phyloP scores from a whole-genome alignment of 225 moss, liverwort and hornwort species.

The Bryoerythrophyllum caledonicum region DNA sequence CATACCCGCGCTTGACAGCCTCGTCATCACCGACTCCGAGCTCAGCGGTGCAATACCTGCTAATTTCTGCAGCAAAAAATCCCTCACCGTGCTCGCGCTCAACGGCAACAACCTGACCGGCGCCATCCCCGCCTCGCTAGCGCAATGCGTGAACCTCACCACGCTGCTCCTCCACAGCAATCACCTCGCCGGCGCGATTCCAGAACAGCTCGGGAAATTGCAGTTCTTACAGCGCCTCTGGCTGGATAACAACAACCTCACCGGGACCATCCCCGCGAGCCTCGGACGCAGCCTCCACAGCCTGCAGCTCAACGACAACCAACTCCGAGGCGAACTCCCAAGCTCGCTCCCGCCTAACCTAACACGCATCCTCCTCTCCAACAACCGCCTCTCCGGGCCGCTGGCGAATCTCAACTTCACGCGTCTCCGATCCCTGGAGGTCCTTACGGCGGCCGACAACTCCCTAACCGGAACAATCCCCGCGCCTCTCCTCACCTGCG shows the following conservation, averaged over 20 bases:
- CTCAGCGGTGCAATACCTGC: slow-evolving; percentile 26
- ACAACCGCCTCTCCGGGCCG: slow-evolving; percentile 19
- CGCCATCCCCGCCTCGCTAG: slow-evolving; percentile 28
- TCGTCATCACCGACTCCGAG: slow-evolving; percentile 20
- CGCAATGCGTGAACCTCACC: slow-evolving; percentile 29
- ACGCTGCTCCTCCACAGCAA: slow-evolving; percentile 33
- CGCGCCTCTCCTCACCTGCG: slow-evolving; percentile 4
- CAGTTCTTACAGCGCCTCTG: slow-evolving; percentile 11
- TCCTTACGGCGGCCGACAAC: slow-evolving; percentile 29
- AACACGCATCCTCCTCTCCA: slow-evolving; percentile 30
- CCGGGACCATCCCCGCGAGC: slow-evolving; percentile 16
- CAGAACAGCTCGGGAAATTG: slow-evolving; percentile 15
- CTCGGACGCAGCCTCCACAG: slow-evolving; percentile 12
- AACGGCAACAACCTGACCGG: slow-evolving; percentile 32
- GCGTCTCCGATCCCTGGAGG: slow-evolving; percentile 18
- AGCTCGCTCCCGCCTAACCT: slow-evolving; percentile 7
- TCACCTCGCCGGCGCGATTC: slow-evolving; percentile 29
- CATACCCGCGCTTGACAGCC: not conserved
- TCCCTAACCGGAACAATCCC: slow-evolving; percentile 21
- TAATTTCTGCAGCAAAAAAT: not conserved
- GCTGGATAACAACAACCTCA: slow-evolving; percentile 24
- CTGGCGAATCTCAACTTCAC: slow-evolving; percentile 14
- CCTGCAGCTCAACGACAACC: slow-evolving; percentile 33
- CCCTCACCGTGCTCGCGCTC: slow-evolving; percentile 18
- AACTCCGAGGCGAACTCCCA: slow-evolving; percentile 17